These are phyloP conservation scores for Pseudozyma sp. DNA, from an alignment of 1,284 basidiomycete species.

Conservation along the genomic window DNA sequence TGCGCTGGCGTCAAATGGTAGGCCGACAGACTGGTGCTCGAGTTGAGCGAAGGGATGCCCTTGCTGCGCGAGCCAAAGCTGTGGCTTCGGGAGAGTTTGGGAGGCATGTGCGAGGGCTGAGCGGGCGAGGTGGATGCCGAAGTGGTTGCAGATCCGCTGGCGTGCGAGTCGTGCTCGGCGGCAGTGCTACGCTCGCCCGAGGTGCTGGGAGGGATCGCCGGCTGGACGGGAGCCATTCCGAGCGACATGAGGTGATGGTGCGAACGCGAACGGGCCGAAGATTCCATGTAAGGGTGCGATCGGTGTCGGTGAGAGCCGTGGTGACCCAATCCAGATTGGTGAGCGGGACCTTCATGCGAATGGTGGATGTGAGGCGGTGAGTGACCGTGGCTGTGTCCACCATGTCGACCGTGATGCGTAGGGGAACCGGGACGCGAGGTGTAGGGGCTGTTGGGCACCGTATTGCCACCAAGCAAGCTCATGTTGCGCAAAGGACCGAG, in stretches of 20 bases:
- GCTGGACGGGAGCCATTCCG: constrained; percentile 36
- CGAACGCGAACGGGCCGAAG: constrained; percentile 55
- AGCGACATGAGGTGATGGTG: constrained; percentile 65
- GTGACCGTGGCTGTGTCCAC: constrained; percentile 17
- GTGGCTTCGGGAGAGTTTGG: constrained; percentile 50
- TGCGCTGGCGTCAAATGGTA: constrained; percentile 52
- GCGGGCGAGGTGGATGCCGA: constrained; percentile 55
- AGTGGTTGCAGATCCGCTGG: constrained; percentile 42
- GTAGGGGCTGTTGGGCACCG: constrained; percentile 64
- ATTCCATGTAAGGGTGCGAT: constrained; percentile 62
- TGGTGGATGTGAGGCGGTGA: constrained; percentile 48
- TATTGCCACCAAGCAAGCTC: constrained; percentile 63
- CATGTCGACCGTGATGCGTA: constrained; percentile 36
- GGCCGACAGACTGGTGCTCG: constrained; percentile 50
- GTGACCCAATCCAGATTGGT: constrained; percentile 61
- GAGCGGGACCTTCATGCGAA: constrained; percentile 60
- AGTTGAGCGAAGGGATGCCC: constrained; percentile 45
- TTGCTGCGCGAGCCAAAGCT: constrained; percentile 52
- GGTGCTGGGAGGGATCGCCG: constrained; percentile 53
- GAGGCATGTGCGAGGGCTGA: constrained; percentile 38
- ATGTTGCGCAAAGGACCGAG: constrained; percentile 66
- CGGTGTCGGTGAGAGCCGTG: constrained; percentile 66
- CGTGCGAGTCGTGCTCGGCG: constrained; percentile 35
- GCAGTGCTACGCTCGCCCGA: constrained; percentile 66
- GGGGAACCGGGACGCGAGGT: constrained; percentile 64